A percentile compares a stretch with the other conserved stretches of the same genome.
Evolutionary conservation across 768 basidiomycete species (phyloP).

Genomic region (Termitomyces sp.): DNA sequence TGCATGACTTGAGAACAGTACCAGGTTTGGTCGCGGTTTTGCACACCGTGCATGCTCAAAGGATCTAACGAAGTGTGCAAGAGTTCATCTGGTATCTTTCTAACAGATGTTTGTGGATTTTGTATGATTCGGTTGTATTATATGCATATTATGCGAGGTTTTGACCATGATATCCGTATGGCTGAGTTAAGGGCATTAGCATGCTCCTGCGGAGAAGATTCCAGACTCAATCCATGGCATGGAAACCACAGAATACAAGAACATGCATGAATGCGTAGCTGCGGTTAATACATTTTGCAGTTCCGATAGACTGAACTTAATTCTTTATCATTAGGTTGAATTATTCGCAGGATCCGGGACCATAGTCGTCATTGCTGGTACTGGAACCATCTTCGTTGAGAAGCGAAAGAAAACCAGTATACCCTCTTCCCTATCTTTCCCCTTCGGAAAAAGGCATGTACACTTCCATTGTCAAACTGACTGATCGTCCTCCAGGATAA

Average conservation of each 20-base stretch:
- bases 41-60: slow-evolving; percentile 42
- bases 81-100: background rate
- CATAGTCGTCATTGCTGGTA: background rate
- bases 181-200: background rate
- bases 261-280: background rate
- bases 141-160: background rate
- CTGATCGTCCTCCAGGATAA: background rate
- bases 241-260: background rate
- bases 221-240: background rate
- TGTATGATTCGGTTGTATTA: background rate
- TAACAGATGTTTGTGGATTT: background rate
- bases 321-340: background rate
- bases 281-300: background rate
- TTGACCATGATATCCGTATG: too few relatives aligned
- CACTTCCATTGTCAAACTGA: background rate
- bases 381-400: too few relatives aligned
- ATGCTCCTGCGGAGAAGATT: background rate
- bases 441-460: background rate
- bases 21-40: slow-evolving; percentile 45
- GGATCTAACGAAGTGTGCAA: background rate
- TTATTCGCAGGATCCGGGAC: background rate
- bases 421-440: background rate
- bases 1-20: slow-evolving; percentile 41
- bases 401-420: background rate
- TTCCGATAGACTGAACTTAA: background rate